Conservation (phyloP, 495 filamentous ascomycete genomes). For the Penicillium crystallinum region DNA sequence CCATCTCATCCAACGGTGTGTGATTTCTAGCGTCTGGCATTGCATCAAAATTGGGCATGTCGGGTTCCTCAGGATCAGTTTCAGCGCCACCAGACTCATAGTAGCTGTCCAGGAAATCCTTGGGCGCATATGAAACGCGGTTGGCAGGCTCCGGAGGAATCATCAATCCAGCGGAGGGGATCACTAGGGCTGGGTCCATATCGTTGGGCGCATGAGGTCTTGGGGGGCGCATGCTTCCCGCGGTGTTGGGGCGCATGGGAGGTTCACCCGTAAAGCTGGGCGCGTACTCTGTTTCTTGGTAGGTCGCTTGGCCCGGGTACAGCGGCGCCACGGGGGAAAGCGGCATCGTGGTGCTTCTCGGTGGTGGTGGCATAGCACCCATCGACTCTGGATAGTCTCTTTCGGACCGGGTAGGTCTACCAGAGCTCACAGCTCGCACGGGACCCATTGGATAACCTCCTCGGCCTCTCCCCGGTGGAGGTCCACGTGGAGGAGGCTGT, state of each 20-base stretch:
- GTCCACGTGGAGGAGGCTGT: conserved; percentile 24
- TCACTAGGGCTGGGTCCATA: conserved; percentile 13
- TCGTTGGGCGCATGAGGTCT: conserved; percentile 12
- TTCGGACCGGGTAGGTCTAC: conserved; percentile 23
- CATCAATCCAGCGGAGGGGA: conserved; percentile 3
- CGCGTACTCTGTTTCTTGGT: conserved; percentile 25
- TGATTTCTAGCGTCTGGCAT: conserved; percentile 39
- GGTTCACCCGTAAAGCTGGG: conserved; percentile 10
- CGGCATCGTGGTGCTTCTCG: conserved; percentile 41
- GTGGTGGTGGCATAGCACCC: conserved; percentile 24
- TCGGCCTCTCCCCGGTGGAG: conserved; percentile 17
- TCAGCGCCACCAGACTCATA: conserved; percentile 21
- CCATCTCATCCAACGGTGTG: conserved; percentile 48
- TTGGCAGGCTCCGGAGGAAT: conserved; percentile 14
- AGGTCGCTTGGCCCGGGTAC: conserved; percentile 33
- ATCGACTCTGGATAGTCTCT: conserved; percentile 27
- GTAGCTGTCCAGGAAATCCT: conserved; percentile 39
- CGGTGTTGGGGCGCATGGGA: conserved; percentile 26
- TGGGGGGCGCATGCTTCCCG: conserved; percentile 19
- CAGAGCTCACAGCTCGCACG: conserved; percentile 24
- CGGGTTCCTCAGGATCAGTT: conserved; percentile 34
- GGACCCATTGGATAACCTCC: conserved; percentile 23
- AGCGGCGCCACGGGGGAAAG: conserved; percentile 7
- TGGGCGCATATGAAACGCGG: conserved; percentile 26
- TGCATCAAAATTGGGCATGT: conserved; percentile 74